phyloP scores from a whole-genome alignment of 2,329 filamentous ascomycete genomes.

The Ophiognomonia clavigignenti-juglandacearum region DNA sequence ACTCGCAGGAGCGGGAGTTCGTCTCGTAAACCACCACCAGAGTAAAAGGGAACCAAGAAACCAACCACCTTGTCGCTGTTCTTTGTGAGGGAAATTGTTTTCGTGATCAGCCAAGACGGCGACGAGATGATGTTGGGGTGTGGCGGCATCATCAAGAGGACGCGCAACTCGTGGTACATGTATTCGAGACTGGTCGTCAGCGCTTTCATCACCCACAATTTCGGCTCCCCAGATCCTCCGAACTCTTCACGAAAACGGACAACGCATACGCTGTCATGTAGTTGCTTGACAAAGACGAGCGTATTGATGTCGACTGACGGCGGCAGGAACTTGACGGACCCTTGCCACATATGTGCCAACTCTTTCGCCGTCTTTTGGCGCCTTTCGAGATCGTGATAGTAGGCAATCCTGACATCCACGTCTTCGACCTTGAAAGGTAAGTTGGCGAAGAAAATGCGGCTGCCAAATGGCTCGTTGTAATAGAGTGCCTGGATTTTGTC shows the following conservation, averaged over 20 bases:
- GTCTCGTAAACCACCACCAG: slow-evolving; percentile 51
- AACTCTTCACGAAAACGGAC: slow-evolving; percentile 32
- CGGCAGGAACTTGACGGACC: slow-evolving; percentile 40
- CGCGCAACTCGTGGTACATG: slow-evolving; percentile 56
- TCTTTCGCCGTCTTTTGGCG: slow-evolving; percentile 41
- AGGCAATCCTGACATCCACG: slow-evolving; percentile 41
- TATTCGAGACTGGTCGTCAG: slow-evolving; percentile 54
- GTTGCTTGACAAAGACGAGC: slow-evolving; percentile 46
- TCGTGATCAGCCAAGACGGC: slow-evolving; percentile 51
- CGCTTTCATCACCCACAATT: slow-evolving; percentile 52
- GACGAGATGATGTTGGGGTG: slow-evolving; percentile 49
- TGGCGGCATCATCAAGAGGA: slow-evolving; percentile 45
- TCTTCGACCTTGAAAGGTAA: slow-evolving; percentile 42
- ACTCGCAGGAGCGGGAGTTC: slow-evolving; percentile 46
- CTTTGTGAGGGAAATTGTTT: slow-evolving; percentile 49
- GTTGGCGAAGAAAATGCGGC: slow-evolving; percentile 49
- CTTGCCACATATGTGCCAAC: slow-evolving; percentile 40
- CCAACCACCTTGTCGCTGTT: slow-evolving; percentile 53
- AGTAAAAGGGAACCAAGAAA: slow-evolving; percentile 51
- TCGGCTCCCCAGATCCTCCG: slow-evolving; percentile 17
- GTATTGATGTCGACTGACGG: slow-evolving; percentile 42
- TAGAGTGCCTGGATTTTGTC: slow-evolving; percentile 33
- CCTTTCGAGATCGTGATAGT: slow-evolving; percentile 48
- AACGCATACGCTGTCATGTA: slow-evolving; percentile 56
- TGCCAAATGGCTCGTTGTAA: slow-evolving; percentile 49